Base-by-base conservation (phyloP, 805 yeast genomes). In the Nakazawaea siamensis region DNA sequence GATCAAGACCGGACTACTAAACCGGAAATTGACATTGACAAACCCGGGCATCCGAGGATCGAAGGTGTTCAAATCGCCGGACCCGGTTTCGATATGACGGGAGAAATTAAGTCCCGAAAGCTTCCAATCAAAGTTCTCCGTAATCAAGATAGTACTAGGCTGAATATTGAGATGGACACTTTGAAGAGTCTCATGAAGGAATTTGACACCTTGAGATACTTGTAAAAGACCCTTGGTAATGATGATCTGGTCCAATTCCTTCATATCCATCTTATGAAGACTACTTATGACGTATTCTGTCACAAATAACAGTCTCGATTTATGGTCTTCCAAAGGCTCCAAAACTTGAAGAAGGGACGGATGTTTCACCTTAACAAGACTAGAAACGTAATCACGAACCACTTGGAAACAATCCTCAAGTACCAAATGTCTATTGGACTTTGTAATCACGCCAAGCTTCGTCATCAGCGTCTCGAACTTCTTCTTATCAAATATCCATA, bases 71-170 rank as follows among this genome's bases (percentile, higher is more conserved):
- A 84, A 82, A 37, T 77, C 85, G 4, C 66, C 68, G 10, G 73
- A 48, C 12, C 68, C 71, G 27, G 55, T 61, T 3, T 66, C 60
- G 27, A 68, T 42, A 12, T 29, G 55, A 45, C 62, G 83, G 49
- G 63, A 71, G 53, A 60, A 70, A 49, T 60, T 71, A 43, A 92
- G 68, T 0, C 97, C 97, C 5, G 82, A 70, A 2, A 92, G 53
- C 54, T 90, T 92, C 97, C 98, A 92, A 57, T 92, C 97, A 4
- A 94, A 88, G 44, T 77, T 81, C 26, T 76, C 80, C 45, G 82
- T 88, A 14, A 90, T 70, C 38, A 81, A 71, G 1, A 92, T 66
- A 0, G 94, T 73, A 7, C 70, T 61, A 1, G 98, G 98, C 43
- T 77, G 77, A 23, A 92, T 45, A 44, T 86, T 83, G 43, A 83